These are phyloP conservation scores for Viola pubescens DNA, from an alignment of 441 rosid genomes.

Conservation along the genomic window DNA sequence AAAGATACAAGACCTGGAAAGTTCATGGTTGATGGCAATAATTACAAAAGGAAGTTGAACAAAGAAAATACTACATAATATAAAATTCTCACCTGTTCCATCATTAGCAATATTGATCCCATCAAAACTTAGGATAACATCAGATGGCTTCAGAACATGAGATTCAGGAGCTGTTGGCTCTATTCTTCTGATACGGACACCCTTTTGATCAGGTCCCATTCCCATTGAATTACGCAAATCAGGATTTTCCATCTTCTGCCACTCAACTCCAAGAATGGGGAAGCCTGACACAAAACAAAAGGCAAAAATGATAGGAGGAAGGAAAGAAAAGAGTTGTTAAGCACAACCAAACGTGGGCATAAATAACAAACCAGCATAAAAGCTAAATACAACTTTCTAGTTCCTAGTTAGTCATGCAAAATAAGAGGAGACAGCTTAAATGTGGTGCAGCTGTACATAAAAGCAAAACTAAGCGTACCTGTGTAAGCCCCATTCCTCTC, in stretches of 20 bases:
- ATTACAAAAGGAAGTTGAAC: no score
- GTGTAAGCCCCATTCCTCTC: conserved; percentile 83
- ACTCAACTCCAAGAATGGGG: conserved; percentile 82
- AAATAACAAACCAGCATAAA: background rate
- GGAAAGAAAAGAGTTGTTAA: background rate
- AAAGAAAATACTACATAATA: background rate
- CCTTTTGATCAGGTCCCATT: conserved; percentile 73
- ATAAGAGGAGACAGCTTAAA: background rate
- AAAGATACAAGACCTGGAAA: no score
- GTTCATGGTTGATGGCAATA: no score
- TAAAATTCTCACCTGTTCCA: conserved; percentile 62
- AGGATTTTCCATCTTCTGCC: conserved; percentile 99
- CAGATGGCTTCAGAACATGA: conserved; percentile 74
- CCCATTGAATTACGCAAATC: conserved; percentile 74
- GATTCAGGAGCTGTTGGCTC: conserved; percentile 89
- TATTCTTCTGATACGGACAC: conserved; percentile 79
- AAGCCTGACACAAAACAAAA: conserved; percentile 38
- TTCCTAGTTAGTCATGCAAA: background rate
- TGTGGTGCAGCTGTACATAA: background rate
- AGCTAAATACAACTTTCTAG: background rate
- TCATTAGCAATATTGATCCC: conserved; percentile 83
- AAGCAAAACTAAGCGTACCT: conserved; percentile 31
- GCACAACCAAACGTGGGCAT: background rate
- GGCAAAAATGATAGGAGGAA: background rate
- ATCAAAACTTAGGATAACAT: conserved; percentile 75